phyloP scores from a whole-genome alignment of 768 basidiomycete genomes.

The Amanita phalloides region DNA sequence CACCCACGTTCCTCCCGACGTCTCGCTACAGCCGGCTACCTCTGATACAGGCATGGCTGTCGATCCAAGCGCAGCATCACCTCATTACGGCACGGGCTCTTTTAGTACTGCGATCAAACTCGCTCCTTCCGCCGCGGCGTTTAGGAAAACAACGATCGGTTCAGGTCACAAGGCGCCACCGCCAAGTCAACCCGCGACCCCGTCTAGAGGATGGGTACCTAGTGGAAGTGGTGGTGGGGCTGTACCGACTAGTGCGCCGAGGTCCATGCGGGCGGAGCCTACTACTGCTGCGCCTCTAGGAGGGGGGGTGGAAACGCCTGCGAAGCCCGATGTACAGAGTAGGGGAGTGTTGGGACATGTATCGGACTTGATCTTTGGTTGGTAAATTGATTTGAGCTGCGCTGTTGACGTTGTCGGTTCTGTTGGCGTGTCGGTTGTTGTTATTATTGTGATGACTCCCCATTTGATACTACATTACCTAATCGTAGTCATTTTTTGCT shows the following conservation, averaged over 20 bases:
- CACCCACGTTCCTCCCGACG: slow-evolving; percentile 10
- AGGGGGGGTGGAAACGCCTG: neutral
- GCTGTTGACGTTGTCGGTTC: too few species aligned
- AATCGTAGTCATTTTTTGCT: too few species aligned
- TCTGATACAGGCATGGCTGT: slow-evolving; percentile 34
- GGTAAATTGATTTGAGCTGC: too few species aligned
- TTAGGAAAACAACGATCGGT: slow-evolving; percentile 34
- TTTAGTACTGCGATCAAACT: slow-evolving; percentile 66
- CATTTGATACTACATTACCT: too few species aligned
- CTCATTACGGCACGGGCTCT: slow-evolving; percentile 13
- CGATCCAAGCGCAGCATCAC: slow-evolving; percentile 21
- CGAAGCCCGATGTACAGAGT: slow-evolving; percentile 16
- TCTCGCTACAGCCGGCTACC: slow-evolving; percentile 8
- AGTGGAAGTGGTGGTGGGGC: neutral
- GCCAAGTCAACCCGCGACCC: neutral
- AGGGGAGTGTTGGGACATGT: slow-evolving; percentile 21
- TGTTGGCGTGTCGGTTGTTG: too few species aligned
- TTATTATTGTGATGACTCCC: too few species aligned
- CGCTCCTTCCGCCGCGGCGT: slow-evolving; percentile 64
- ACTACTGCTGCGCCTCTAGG: too few species aligned
- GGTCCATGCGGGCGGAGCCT: neutral
- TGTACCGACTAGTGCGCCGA: neutral
- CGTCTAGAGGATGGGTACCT: slow-evolving; percentile 4
- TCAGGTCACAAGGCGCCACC: slow-evolving; percentile 7
- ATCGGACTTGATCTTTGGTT: too few species aligned